phyloP scores from a whole-genome alignment of 2,329 filamentous ascomycete species.

The Ophiostoma populinum region DNA sequence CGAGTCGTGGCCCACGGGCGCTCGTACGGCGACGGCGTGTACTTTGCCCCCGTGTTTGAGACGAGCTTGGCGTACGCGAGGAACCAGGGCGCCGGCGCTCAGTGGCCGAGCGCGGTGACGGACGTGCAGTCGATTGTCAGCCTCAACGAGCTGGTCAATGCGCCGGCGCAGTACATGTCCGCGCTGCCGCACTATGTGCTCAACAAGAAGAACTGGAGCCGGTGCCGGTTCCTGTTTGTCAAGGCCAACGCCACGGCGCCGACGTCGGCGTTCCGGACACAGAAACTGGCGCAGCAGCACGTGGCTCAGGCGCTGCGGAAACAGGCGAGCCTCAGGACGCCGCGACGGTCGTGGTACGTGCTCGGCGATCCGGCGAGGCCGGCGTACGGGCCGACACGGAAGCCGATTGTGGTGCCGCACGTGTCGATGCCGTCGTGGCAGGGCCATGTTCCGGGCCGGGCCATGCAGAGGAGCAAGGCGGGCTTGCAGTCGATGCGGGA shows the following conservation, averaged over 20 bases:
- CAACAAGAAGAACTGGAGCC: conserved; percentile 65
- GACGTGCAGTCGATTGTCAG: conserved; percentile 44
- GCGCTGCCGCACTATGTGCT: conserved; percentile 51
- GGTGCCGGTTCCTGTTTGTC: conserved; percentile 68
- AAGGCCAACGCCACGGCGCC: conserved; percentile 2
- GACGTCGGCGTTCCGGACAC: neutral
- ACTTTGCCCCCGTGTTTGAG: conserved; percentile 47
- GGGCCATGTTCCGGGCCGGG: no score
- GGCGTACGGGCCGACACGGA: neutral
- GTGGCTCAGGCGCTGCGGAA: no score
- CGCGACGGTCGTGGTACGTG: no score
- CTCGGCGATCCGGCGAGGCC: neutral
- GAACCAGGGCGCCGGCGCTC: neutral
- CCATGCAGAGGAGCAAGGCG: neutral
- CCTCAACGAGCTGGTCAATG: conserved; percentile 74
- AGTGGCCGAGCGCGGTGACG: conserved; percentile 53
- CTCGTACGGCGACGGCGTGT: conserved; percentile 62
- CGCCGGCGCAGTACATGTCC: conserved; percentile 41
- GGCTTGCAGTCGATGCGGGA: no score
- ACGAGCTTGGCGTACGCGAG: conserved; percentile 36
- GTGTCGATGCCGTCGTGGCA: conserved; percentile 1
- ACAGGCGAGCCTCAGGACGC: no score
- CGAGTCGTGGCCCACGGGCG: conserved; percentile 45
- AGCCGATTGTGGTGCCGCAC: neutral
- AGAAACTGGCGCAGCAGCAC: neutral